phyloP scores from a whole-genome alignment of 1,284 basidiomycete genomes.

The Fomitopsis palustris region DNA sequence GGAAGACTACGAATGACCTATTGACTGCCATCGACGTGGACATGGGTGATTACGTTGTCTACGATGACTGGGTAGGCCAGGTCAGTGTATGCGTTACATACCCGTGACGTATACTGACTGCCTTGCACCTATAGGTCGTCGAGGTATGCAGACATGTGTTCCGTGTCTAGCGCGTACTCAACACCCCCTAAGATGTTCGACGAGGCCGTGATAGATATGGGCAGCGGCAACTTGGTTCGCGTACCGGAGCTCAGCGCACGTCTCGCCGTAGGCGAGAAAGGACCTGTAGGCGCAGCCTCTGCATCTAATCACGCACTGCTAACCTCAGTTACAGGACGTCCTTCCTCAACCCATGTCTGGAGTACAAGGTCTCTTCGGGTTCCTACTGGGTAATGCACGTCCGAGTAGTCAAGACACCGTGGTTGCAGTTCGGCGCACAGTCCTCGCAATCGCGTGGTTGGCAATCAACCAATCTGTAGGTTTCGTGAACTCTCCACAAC shows the following conservation, averaged over 20 bases:
- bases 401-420: conserved; percentile 56
- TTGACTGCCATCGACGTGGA: conserved; percentile 57
- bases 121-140: conserved; percentile 38
- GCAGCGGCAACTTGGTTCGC: conserved; percentile 56
- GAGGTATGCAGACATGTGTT: conserved; percentile 33
- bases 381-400: conserved; percentile 41
- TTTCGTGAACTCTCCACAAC: background rate
- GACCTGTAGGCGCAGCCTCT: conserved; percentile 43
- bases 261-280: conserved; percentile 68
- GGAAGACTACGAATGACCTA: conserved; percentile 63
- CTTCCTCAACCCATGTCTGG: conserved; percentile 49
- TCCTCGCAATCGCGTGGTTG: conserved; percentile 84
- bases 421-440: conserved; percentile 73
- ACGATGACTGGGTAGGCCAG: conserved; percentile 89
- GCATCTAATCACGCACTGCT: background rate
- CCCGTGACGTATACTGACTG: conserved; percentile 5
- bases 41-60: conserved; percentile 79
- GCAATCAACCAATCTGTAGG: conserved; percentile 84
- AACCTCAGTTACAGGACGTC: conserved; percentile 48
- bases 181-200: conserved; percentile 67
- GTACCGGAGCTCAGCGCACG: conserved; percentile 75
- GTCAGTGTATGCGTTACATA: conserved; percentile 35
- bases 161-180: conserved; percentile 9
- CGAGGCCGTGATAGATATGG: conserved; percentile 69
- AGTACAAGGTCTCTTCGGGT: conserved; percentile 44